Percentiles rank a stretch among this genome's conserved stretches.
Conservation (phyloP, 169 alveolate genomes). For the Theileria luwenshuni region DNA sequence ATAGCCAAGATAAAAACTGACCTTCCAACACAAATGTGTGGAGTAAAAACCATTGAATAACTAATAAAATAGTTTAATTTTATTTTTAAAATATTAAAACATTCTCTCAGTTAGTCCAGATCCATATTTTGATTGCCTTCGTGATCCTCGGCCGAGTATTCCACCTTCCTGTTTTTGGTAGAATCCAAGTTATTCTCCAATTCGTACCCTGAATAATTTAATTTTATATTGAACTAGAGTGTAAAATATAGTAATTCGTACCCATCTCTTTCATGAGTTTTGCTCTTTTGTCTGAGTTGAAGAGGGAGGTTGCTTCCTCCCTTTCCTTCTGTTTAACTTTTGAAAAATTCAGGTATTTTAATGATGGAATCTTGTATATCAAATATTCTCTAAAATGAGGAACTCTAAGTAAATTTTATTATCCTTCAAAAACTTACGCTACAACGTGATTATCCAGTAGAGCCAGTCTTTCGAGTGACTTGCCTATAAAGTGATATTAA, state of each 20-base stretch:
- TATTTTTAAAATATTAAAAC: background rate
- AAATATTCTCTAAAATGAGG: conserved; percentile 75
- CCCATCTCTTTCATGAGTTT: conserved; percentile 32
- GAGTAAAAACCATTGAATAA: background rate
- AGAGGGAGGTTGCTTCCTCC: conserved; percentile 48
- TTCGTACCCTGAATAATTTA: conserved; percentile 1
- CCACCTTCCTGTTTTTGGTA: background rate
- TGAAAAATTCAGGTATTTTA: conserved; percentile 75
- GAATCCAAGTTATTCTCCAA: background rate
- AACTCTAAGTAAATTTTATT: conserved; percentile 29
- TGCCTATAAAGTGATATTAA: conserved; percentile 39
- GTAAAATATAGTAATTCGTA: background rate
- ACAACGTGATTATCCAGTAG: conserved; percentile 69
- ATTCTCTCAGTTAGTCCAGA: background rate
- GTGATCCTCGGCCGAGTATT: background rate
- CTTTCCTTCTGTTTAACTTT: conserved; percentile 75
- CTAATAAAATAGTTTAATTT: background rate
- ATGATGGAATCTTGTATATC: conserved; percentile 70
- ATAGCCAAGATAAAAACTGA: background rate
- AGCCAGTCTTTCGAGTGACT: conserved; percentile 63
- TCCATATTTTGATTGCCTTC: background rate
- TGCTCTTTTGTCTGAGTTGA: conserved; percentile 56
- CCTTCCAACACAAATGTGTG: background rate
- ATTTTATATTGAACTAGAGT: background rate
- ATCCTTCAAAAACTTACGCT: conserved; percentile 23